phyloP scores from a whole-genome alignment of 768 basidiomycete species.

The Lactarius trivialis region DNA sequence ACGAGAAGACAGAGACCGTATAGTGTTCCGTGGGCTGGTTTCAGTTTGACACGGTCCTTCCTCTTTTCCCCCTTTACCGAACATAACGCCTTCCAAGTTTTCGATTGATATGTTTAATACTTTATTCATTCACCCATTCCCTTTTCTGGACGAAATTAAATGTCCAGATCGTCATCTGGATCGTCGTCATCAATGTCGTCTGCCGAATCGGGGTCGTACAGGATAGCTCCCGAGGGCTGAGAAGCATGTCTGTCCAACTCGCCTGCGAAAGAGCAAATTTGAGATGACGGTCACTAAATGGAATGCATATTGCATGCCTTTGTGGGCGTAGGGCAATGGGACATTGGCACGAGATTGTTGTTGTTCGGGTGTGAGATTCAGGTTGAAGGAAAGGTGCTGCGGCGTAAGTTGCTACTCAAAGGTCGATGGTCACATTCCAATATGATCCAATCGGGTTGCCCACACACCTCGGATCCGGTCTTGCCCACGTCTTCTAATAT shows the following conservation, averaged over 20 bases:
- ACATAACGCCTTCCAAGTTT: too few relatives aligned
- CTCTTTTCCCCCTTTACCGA: background rate
- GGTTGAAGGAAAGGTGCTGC: slow-evolving; percentile 78
- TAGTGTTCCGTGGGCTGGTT: background rate
- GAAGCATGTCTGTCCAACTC: slow-evolving; percentile 23
- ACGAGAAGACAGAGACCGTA: background rate
- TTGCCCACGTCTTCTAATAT: slow-evolving; percentile 37
- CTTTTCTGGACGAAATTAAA: slow-evolving; percentile 34
- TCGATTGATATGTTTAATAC: background rate
- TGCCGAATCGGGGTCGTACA: slow-evolving; percentile 89
- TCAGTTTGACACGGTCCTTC: background rate
- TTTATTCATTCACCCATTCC: background rate
- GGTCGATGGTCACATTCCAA: slow-evolving; percentile 1
- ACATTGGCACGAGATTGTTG: slow-evolving; percentile 73
- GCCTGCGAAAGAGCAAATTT: slow-evolving; percentile 23
- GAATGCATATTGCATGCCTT: slow-evolving; percentile 43
- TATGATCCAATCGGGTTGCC: background rate
- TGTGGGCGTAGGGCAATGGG: slow-evolving; percentile 85
- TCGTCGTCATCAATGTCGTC: slow-evolving; percentile 96
- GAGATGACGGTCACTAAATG: slow-evolving; percentile 30
- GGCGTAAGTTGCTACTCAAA: slow-evolving; percentile 35
- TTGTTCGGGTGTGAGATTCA: slow-evolving; percentile 77
- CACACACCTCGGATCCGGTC: slow-evolving; percentile 18
- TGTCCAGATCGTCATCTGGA: slow-evolving; percentile 91
- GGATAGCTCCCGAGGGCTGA: slow-evolving; percentile 45